Base-by-base conservation (phyloP, 1,139 yeast genomes). In the Yamadazyma aaseri region DNA sequence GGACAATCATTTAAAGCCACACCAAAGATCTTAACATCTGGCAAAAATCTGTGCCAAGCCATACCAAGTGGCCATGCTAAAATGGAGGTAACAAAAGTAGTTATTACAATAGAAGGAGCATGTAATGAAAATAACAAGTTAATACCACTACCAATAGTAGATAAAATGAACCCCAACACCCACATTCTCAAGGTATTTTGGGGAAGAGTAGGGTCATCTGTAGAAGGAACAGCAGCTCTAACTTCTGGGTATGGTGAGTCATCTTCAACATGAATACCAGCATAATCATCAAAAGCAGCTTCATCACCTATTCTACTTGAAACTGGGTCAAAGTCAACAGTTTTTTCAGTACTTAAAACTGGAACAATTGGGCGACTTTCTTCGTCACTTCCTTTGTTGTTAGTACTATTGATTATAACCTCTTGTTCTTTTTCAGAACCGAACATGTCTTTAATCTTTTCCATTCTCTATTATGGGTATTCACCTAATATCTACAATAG, bases 141-240 rank as follows among this genome's bases (percentile, higher is more conserved):
- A 53, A 79, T 64, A 33, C 74, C 81, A 36, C 80, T 66, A 33
- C 84, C 85, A 35, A 81, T 51, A 11, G 82, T 75, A 13, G 79
- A 66, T 61, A 79, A 70, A 20, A 78, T 49, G 34, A 73, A 55
- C 20, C 76, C 75, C 31, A 77, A 52, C 9, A 66, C 57, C 86
- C 86, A 80, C 69, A 75, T 73, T 53, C 87, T 67, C 32, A 79
- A 48, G 17, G 86, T 80, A 47, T 73, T 76, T 49, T 78, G 84
- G 1, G 79, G 81, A 21, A 77, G 47, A 1, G 61, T 41, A 2
- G 70, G 64, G 50, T 79, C 81, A 51, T 80, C 86, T 17, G 65
- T 59, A 23, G 79, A 71, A 2, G 85, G 83, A 25, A 81, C 85
- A 4, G 85, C 71, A 5, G 85, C 84, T 50, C 86, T 68, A 26